These are phyloP conservation scores for Vanilla planifolia DNA, from an alignment of 106 monocot species.

Conservation along the genomic window DNA sequence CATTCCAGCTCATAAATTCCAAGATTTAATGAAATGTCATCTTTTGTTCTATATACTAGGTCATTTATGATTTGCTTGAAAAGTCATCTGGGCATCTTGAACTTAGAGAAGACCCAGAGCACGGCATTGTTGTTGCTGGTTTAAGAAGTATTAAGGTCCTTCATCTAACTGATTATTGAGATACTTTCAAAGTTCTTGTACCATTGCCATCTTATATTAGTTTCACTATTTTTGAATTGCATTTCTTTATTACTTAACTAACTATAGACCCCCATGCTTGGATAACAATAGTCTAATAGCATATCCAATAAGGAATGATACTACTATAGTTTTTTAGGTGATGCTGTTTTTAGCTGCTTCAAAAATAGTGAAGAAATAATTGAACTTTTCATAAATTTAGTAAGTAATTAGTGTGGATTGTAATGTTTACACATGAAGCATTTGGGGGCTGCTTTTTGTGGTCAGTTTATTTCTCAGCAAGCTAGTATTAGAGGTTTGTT, in stretches of 20 bases:
- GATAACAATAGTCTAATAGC: neutral
- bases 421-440: neutral
- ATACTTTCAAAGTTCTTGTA: neutral
- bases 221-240: neutral
- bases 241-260: neutral
- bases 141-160: conserved; percentile 89
- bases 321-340: neutral
- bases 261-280: neutral
- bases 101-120: conserved; percentile 91
- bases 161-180: neutral
- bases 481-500: neutral
- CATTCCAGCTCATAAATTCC: neutral
- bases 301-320: neutral
- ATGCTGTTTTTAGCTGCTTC: neutral
- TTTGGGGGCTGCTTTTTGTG: neutral
- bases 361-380: neutral
- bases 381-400: neutral
- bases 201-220: neutral
- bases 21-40: conserved; percentile 3
- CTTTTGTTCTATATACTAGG: conserved; percentile 35
- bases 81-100: conserved; percentile 94
- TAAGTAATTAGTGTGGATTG: neutral
- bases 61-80: conserved; percentile 98
- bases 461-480: neutral
- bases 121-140: conserved; percentile 91